Evolutionary conservation across 176 grass and related monocot species (phyloP), one percentile per base, ranked within the genome.

Genomic region (Luzula sylvatica): DNA sequence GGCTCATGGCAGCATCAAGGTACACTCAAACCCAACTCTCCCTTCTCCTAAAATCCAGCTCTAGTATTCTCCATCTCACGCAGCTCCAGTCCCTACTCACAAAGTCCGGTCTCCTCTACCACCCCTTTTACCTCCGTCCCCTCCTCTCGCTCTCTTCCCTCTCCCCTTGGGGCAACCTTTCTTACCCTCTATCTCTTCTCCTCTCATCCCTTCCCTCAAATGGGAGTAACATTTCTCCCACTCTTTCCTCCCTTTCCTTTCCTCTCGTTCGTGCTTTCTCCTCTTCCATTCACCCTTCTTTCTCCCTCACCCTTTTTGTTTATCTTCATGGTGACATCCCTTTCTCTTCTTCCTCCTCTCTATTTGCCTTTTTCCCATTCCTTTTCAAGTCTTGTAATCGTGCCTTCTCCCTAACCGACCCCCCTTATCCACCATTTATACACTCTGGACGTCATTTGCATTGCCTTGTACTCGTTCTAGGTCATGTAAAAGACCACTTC

Each of bases 301-400:
- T 38, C 38, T n/a, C 55, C 45, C 19, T 43, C 7, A 43, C 58
- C 40, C 39, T 61, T 8, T 67, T 41, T 25, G 21, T 7, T 24
- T 52, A 83, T 1, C 0, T 35, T 26, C 61, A 83, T 56, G 79
- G 73, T 61, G 78, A 78, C 47, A 61, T 40, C 16, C 52, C 64
- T 42, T 69, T 67, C 50, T 50, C 38, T 15, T 20, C 50, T 29
- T 42, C 66, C 55, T 7, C 48, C 8, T 69, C 79, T 17, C 58
- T 69, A 5, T 65, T 65, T 25, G 74, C 78, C 48, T 35, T 69
- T 18, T 84, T 81, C 56, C 75, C 87, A 0, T 74, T 78, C 3
- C 75, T 94, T 3, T 57, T 94, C 67, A 94, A 83, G 48, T 80
- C 87, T 4, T 87, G 87, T 15, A 71, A 53, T 15, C 75, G 82